phyloP scores from a whole-genome alignment of 2,329 filamentous ascomycete genomes.

The Pyrenophora seminiperda region DNA sequence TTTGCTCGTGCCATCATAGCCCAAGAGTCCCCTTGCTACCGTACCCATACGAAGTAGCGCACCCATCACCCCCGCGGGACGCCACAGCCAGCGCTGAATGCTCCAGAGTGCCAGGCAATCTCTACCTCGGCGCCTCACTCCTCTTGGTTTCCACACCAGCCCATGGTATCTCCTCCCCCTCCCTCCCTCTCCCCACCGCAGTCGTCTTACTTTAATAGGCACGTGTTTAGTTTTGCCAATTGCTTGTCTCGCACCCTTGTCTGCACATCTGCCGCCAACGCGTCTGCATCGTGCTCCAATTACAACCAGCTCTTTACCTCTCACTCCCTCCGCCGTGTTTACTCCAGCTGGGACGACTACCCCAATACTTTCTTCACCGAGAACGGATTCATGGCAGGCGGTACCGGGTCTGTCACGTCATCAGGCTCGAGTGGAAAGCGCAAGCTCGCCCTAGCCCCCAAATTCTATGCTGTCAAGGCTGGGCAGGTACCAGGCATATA shows the following conservation, averaged over 20 bases:
- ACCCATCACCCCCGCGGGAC: too few relatives aligned
- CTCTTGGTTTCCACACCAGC: conserved; percentile 2
- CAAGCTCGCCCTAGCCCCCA: conserved; percentile 57
- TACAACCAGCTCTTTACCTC: background rate
- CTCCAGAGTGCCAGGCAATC: conserved; percentile 5
- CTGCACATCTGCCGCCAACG: background rate
- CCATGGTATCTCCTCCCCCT: conserved; percentile 14
- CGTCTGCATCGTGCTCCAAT: background rate
- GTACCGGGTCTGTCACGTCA: conserved; percentile 28
- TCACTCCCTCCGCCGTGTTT: background rate
- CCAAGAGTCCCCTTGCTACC: background rate
- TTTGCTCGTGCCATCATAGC: background rate
- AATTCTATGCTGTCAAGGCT: conserved; percentile 68
- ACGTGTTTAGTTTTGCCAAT: background rate
- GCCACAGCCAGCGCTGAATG: conserved; percentile 15
- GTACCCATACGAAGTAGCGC: too few relatives aligned
- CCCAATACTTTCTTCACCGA: conserved; percentile 5
- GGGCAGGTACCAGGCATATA: conserved; percentile 68
- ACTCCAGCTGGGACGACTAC: conserved; percentile 6
- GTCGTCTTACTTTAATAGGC: background rate
- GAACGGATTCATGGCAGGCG: conserved; percentile 25
- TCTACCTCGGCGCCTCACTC: conserved; percentile 6
- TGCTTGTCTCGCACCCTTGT: background rate
- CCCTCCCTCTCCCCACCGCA: background rate
- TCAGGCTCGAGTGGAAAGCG: conserved; percentile 56